Evolutionary conservation across 1,139 yeast species (phyloP), one percentile per base, ranked within the genome.

Genomic region (Chernovozyma sophiae-reginae): DNA sequence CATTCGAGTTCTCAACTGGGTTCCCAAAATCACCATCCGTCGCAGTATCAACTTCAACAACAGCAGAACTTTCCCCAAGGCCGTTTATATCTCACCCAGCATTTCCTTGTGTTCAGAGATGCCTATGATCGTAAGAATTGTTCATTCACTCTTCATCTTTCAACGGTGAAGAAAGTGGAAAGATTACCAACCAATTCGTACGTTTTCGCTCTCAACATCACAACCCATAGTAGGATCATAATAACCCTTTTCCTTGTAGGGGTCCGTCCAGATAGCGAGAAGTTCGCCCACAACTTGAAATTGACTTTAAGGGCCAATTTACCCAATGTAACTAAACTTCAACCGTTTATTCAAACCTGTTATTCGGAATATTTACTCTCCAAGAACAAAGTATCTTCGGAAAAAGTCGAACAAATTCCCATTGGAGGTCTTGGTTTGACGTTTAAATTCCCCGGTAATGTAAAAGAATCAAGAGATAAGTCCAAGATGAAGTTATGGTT

Each of bases 401-500:
- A 75, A 44, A 65, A 60, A 39, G 58, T 72, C 27, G 70, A 72
- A 3, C 51, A 57, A n/a, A 71, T 81, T 1, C 96, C 97, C 0
- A 65, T 72, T 3, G 94, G 94, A 18, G 98, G 98, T 1, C 65
- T 90, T 30, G 98, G 97, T 0, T 74, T 84, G 51, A 64, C 63
- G 19, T 89, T 78, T 61, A 84, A 85, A 48, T 94, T 83, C 55
- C 98, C 98, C 0, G 98, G 98, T 0, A 87, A 86, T 54, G 77
- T 95, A 2, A 74, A 74, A 43, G 83, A 81, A 42, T 67, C 80
- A 31, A 76, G 86, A 39, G 97, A 92, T 56, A 83, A 86, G 53
- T 72, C 90, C 5, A 92, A 90, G 50, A 77, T 90, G 76, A 82
- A 92, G 48, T 66, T 90, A 37, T 94, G 99, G 99, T 86, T 86